Base-by-base conservation (phyloP, 352 stramenopile genomes). In the Pythium guiyangense region DNA sequence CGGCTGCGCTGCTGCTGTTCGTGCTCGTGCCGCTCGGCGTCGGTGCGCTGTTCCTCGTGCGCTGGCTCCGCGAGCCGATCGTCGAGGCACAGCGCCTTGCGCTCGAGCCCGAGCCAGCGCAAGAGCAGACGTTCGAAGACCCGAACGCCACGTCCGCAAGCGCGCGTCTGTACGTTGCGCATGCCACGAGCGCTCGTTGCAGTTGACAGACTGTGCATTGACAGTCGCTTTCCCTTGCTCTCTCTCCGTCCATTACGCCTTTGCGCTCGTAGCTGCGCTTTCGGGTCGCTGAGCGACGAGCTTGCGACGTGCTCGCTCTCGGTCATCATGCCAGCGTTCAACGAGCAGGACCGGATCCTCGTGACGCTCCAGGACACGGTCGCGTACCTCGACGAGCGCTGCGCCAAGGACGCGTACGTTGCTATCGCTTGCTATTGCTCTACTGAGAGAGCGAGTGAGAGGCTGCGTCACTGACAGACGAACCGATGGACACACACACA, bases 281-380 rank as follows among this genome's bases (percentile, higher is more conserved):
- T 92, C 54, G 74, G 62, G 5, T 90, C 79, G 31, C 60, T 92
- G 31, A 62, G 77, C 0, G 74, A 92, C 48, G 78, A 88, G 42
- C 50, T 59, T 27, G 52, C 81, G 1, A 65, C 73, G 27, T 59
- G 83, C 29, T 77, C 84, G 48, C 65, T 98, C 31, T 96, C 86
- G 14, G 79, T 98, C 20, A 79, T 98, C 47, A 86, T 98, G 37
- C 94, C 96, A 14, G 96, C 96, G 27, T 98, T 96, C 74, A 98
- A 98, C 62, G 96, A 98, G 64, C 64, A 97, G 64, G 69, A 97
- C 40, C 82, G 96, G 35, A 90, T 98, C 59, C 67, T 90, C 3
- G 82, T 89, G 48, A 98, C 97, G 66, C 71, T 98, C 12, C 59
- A 94, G 52, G 86, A 89, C 49, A 92, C 92, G 4, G 63, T 98